Conservation (phyloP, 2,329 filamentous ascomycete genomes). For the Sporothrix globosa region DNA sequence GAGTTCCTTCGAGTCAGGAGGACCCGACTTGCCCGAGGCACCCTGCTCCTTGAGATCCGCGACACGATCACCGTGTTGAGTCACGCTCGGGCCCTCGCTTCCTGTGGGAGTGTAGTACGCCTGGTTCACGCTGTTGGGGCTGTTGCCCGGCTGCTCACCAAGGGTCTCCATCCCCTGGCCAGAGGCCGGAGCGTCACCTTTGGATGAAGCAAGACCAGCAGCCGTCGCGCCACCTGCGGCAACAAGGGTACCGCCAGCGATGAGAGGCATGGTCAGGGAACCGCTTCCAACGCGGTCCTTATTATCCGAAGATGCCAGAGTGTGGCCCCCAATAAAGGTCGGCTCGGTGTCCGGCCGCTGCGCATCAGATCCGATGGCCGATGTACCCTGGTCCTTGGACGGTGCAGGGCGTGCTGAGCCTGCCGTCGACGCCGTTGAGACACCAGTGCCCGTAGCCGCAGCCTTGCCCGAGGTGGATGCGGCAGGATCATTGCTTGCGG, state of each 20-base stretch:
- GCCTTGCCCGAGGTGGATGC: slow-evolving; percentile 1
- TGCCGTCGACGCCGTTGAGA: neutral
- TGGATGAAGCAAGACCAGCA: neutral
- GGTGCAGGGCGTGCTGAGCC: neutral
- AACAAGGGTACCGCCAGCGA: slow-evolving; percentile 39
- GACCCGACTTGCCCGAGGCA: neutral
- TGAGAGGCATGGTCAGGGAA: slow-evolving; percentile 16
- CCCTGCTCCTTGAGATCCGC: neutral
- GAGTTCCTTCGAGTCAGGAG: neutral
- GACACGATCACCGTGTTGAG: neutral
- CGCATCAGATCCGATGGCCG: neutral
- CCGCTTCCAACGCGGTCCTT: slow-evolving; percentile 30
- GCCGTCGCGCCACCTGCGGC: slow-evolving; percentile 32
- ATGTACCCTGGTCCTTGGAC: neutral
- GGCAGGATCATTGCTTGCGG: neutral
- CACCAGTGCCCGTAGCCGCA: neutral
- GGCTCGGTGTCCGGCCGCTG: slow-evolving; percentile 22
- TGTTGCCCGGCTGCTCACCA: neutral
- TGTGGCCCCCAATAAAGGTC: slow-evolving; percentile 50
- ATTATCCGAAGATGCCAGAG: slow-evolving; percentile 40
- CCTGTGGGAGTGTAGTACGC: slow-evolving; percentile 11
- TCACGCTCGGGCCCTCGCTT: neutral
- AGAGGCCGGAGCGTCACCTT: neutral
- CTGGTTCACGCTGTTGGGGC: slow-evolving; percentile 6
- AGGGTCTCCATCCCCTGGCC: neutral